A percentile compares a stretch with the other conserved stretches of the same genome.
Conservation (phyloP, 2,329 filamentous ascomycete genomes). For the Phialemoniopsis sp. region DNA sequence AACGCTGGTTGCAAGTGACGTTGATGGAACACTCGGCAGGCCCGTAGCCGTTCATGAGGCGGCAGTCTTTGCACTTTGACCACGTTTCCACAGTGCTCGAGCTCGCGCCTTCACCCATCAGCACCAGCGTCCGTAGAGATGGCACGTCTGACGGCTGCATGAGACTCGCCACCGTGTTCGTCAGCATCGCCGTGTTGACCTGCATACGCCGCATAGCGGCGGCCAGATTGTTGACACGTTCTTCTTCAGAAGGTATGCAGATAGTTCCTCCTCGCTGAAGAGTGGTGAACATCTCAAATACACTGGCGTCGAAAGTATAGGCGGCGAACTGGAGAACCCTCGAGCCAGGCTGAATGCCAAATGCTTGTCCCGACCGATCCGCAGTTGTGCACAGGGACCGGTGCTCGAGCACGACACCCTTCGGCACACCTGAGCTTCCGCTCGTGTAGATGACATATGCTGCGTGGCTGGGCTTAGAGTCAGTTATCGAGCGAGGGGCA, state of each 20-base stretch:
- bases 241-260: slow-evolving; percentile 27
- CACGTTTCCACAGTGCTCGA: too few species aligned
- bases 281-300: slow-evolving; percentile 28
- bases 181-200: slow-evolving; percentile 8
- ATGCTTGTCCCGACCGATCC: not conserved
- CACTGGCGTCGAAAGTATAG: slow-evolving; percentile 29
- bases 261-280: slow-evolving; percentile 27
- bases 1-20: too few species aligned
- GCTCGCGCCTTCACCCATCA: too few species aligned
- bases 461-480: not conserved
- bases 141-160: slow-evolving; percentile 8
- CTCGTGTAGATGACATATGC: slow-evolving; percentile 44
- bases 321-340: slow-evolving; percentile 11
- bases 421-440: slow-evolving; percentile 44
- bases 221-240: slow-evolving; percentile 24
- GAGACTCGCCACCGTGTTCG: slow-evolving; percentile 8
- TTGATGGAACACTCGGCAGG: too few species aligned
- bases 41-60: too few species aligned
- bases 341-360: too few species aligned
- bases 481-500: not conserved
- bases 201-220: slow-evolving; percentile 10
- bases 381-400: slow-evolving; percentile 7
- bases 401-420: slow-evolving; percentile 34
- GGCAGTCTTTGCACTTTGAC: too few species aligned
- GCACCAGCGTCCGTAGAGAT: too few species aligned